Evolutionary conservation across 1,284 basidiomycete species (phyloP).

Genomic region (Schizophyllum commune): DNA sequence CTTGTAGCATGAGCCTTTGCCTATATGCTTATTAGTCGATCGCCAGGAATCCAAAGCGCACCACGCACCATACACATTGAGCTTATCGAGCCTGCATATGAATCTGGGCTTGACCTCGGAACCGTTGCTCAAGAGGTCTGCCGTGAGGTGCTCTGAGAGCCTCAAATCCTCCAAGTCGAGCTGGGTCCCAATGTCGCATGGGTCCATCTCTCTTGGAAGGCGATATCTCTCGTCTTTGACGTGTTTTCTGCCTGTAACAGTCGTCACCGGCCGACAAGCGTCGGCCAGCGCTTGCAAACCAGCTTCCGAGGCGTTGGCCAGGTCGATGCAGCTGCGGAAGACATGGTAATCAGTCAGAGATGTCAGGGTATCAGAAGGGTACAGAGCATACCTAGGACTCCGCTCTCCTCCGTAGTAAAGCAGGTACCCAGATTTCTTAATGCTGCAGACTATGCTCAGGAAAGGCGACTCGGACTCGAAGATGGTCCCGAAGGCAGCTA

Average conservation of each 20-base stretch:
- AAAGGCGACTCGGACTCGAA: background rate
- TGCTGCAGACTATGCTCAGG: background rate
- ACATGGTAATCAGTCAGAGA: background rate
- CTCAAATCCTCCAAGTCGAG: constrained; percentile 15
- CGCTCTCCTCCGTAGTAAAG: background rate
- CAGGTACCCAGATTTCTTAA: background rate
- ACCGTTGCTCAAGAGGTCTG: constrained; percentile 4
- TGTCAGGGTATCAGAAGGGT: background rate
- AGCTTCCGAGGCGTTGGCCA: background rate
- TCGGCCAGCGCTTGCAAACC: background rate
- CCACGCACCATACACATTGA: background rate
- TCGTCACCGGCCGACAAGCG: constrained; percentile 15
- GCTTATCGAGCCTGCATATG: background rate
- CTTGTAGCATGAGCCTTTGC: constrained; percentile 17
- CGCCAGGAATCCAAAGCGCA: background rate
- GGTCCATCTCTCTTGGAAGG: constrained; percentile 19
- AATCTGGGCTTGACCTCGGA: background rate
- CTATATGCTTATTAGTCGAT: background rate
- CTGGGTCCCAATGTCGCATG: constrained; percentile 11
- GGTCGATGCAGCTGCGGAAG: constrained; percentile 2
- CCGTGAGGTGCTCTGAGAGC: constrained; percentile 9
- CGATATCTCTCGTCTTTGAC: constrained; percentile 13
- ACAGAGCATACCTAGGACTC: background rate
- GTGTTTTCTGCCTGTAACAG: constrained; percentile 8
- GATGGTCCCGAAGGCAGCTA: background rate